Percentiles rank a stretch among this genome's conserved stretches.
Evolutionary conservation across 139 green algal species (phyloP).

Genomic region (Ulvella scutata): DNA sequence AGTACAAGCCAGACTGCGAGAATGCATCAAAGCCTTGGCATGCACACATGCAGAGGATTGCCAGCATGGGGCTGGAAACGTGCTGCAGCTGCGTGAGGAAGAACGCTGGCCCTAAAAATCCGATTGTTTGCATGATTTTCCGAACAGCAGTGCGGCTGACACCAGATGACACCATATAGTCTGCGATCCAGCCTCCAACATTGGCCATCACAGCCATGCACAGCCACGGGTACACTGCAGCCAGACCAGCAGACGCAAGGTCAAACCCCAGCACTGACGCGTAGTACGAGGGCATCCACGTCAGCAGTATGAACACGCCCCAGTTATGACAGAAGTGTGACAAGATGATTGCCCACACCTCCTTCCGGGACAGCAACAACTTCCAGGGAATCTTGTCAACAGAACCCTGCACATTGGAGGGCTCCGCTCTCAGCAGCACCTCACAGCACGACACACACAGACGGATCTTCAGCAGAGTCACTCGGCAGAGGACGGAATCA

Average conservation of each 20-base stretch:
- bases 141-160: conserved; percentile 60
- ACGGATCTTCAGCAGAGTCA: no score
- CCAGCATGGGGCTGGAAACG: not conserved
- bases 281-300: conserved; percentile 98
- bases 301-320: conserved; percentile 97
- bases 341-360: conserved; percentile 92
- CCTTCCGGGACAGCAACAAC: conserved; percentile 62
- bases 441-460: no score
- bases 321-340: conserved; percentile 98
- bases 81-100: conserved; percentile 71
- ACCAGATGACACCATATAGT: conserved; percentile 56
- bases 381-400: conserved; percentile 68
- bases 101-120: conserved; percentile 89
- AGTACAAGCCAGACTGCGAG: conserved; percentile 89
- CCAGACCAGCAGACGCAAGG: conserved; percentile 23
- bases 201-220: conserved; percentile 83
- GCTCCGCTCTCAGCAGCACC: no score
- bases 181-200: conserved; percentile 78
- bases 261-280: conserved; percentile 80
- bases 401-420: conserved; percentile 16
- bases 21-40: conserved; percentile 79
- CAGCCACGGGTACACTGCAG: conserved; percentile 84
- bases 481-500: not conserved
- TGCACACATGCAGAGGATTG: not conserved
- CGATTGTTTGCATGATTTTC: conserved; percentile 87